Evolutionary conservation across 192 early-diverging fungal genomes (phyloP), one percentile per base, ranked within the genome.

Genomic region (Coemansia brasiliensis): DNA sequence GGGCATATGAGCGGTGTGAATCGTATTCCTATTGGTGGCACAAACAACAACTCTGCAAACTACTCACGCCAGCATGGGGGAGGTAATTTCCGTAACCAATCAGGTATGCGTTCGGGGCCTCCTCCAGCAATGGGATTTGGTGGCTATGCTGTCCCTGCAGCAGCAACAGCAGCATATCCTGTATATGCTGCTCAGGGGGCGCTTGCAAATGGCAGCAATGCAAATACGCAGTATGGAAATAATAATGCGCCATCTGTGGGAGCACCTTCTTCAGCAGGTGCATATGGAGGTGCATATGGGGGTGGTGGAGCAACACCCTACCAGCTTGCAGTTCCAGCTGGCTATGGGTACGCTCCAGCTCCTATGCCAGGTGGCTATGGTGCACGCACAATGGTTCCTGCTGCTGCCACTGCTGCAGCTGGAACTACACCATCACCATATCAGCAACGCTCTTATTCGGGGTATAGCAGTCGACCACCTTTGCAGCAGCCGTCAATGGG

Each of bases 291-390:
- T n/a, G 62, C 50, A 4, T 68, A 59, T 44, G 40, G 32, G 6
- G 32, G 45, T 16, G 46, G 49, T 10, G 59, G 53, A 2, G 55
- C 75, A 11, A 39, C 55, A 5, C 45, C 69, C n/a, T 79, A 79
- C n/a, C 75, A 63, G 45, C 52, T 68, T 51, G 55, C 61, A 3
- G 11, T 61, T 9, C 65, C 69, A 13, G 54, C 55, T 24, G 40
- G 43, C 10, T 79, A 79, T 35, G 69, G 59, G 5, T 79, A 79
- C 17, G 41, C 65, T 7, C 38, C 64, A 4, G 46, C 65, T 3
- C 61, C 69, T 0, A 39, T 58, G 49, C 69, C 65, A 39, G 24
- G 25, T 51, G 61, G 67, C 54, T 72, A 70, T 46, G 43, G 56
- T n/a, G 37, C 27, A 11, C 58, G 54, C 6, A 44, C 69, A 0